Evolutionary conservation across 441 rosid species (phyloP).

Genomic region (Bruguiera hainesii): DNA sequence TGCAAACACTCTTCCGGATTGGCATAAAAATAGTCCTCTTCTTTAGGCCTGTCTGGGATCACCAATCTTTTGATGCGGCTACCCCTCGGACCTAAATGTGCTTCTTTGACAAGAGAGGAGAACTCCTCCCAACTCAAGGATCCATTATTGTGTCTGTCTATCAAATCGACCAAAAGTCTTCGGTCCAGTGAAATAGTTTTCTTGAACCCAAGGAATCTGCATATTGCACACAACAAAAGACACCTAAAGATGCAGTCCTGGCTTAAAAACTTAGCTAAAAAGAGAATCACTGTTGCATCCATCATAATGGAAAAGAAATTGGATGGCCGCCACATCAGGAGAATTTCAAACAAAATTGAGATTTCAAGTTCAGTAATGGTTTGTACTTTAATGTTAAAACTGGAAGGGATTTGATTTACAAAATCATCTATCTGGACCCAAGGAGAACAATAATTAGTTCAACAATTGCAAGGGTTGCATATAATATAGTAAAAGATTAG

Average conservation of each 20-base stretch:
- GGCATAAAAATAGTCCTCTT: conserved; percentile 88
- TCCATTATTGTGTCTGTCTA: conserved; percentile 60
- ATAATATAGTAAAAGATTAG: background rate
- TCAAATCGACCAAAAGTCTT: conserved; percentile 65
- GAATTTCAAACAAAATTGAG: background rate
- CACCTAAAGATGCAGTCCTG: background rate
- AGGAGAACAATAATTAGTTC: conserved; percentile 10
- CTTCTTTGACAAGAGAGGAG: conserved; percentile 58
- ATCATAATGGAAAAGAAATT: background rate
- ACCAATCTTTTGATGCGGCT: conserved; percentile 51
- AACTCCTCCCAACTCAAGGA: conserved; percentile 73
- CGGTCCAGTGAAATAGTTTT: conserved; percentile 69
- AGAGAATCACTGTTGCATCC: background rate
- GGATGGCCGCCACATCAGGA: background rate
- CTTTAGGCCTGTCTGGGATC: conserved; percentile 78
- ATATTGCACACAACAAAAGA: background rate
- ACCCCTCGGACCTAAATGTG: conserved; percentile 65
- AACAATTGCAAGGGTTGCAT: background rate
- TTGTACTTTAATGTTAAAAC: conserved; percentile 11
- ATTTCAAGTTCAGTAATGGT: background rate
- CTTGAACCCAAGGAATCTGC: conserved; percentile 80
- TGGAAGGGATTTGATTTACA: conserved; percentile 14
- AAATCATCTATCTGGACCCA: conserved; percentile 20
- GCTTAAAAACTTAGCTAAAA: background rate
- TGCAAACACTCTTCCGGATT: conserved; percentile 87